These are phyloP conservation scores for Xylariaceae sp. DNA, from an alignment of 2,329 filamentous ascomycete species.

Conservation along the genomic window DNA sequence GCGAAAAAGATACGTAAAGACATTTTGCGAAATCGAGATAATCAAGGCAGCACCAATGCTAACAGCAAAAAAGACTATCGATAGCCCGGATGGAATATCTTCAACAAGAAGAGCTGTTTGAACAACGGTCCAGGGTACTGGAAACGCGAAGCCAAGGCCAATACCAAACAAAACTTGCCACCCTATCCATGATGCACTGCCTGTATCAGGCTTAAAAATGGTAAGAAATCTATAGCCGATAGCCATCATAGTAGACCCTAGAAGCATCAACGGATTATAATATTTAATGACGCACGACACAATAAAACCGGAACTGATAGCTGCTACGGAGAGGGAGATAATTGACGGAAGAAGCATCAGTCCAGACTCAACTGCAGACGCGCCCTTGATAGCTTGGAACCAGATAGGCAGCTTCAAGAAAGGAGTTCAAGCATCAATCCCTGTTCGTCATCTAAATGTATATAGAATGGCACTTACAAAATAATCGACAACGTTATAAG, in stretches of 20 bases:
- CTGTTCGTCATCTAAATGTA: too few relatives aligned
- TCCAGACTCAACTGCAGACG: constrained; percentile 8
- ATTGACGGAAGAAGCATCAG: constrained; percentile 11
- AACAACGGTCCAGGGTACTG: constrained; percentile 7
- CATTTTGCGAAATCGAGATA: constrained; percentile 11
- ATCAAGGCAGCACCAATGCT: constrained; percentile 10
- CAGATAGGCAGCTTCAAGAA: constrained; percentile 13
- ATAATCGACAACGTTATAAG: constrained; percentile 12
- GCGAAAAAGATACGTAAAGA: constrained; percentile 10
- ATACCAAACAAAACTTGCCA: constrained; percentile 10
- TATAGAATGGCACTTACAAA: constrained; percentile 13
- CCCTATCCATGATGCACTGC: constrained; percentile 5
- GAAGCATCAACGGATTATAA: constrained; percentile 10
- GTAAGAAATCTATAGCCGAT: constrained; percentile 12
- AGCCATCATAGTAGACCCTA: constrained; percentile 7
- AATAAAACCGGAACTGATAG: constrained; percentile 9
- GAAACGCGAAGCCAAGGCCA: constrained; percentile 9
- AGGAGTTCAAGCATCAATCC: too few relatives aligned
- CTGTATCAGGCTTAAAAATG: constrained; percentile 5
- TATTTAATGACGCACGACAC: constrained; percentile 10
- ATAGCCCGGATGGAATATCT: constrained; percentile 6
- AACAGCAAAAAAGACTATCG: constrained; percentile 8
- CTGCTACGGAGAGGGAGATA: constrained; percentile 5
- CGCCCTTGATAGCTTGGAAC: constrained; percentile 14
- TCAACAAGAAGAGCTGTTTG: constrained; percentile 6